phyloP scores from a whole-genome alignment of 805 yeast species.

The Starmera caribaea region DNA sequence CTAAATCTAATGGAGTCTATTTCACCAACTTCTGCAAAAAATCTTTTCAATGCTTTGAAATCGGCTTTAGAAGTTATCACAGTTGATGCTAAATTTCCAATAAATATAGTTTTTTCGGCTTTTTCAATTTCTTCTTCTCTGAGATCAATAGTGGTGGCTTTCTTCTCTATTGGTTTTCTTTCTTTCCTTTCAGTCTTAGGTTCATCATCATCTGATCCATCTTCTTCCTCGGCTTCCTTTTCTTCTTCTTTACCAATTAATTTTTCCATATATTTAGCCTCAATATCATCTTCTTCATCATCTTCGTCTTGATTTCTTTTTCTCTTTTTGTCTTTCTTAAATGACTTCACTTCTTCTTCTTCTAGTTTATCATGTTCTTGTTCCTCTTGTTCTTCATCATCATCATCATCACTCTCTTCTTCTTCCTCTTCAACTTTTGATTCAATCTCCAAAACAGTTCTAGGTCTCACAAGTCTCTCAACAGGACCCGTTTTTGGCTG shows the following conservation, averaged over 20 bases:
- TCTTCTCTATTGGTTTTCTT: constrained; percentile 9
- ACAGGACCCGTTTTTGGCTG: constrained; percentile 38
- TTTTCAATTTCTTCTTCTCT: constrained; percentile 68
- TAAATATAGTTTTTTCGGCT: constrained; percentile 77
- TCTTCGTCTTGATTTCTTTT: constrained; percentile 25
- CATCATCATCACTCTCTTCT: constrained; percentile 9
- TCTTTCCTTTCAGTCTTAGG: constrained; percentile 19
- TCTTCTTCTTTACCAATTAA: constrained; percentile 22
- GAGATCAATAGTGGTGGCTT: constrained; percentile 45
- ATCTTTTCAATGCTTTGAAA: constrained; percentile 54
- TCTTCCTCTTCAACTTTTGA: constrained; percentile 13
- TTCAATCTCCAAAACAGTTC: constrained; percentile 23
- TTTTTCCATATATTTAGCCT: constrained; percentile 43
- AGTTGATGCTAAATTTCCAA: constrained; percentile 69
- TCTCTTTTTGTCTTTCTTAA: constrained; percentile 15
- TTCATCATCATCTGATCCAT: constrained; percentile 13
- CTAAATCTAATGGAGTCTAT: constrained; percentile 81
- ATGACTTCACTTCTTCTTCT: constrained; percentile 17
- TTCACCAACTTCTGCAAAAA: constrained; percentile 32
- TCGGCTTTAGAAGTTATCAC: constrained; percentile 56
- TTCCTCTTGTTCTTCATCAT: constrained; percentile 16
- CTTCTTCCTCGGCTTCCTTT: constrained; percentile 12
- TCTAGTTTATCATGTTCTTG: constrained; percentile 12
- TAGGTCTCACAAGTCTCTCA: constrained; percentile 23
- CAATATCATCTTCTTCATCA: constrained; percentile 40